These are phyloP conservation scores for Endocladia muricata DNA, from an alignment of 31 red algal genomes.

Conservation along the genomic window DNA sequence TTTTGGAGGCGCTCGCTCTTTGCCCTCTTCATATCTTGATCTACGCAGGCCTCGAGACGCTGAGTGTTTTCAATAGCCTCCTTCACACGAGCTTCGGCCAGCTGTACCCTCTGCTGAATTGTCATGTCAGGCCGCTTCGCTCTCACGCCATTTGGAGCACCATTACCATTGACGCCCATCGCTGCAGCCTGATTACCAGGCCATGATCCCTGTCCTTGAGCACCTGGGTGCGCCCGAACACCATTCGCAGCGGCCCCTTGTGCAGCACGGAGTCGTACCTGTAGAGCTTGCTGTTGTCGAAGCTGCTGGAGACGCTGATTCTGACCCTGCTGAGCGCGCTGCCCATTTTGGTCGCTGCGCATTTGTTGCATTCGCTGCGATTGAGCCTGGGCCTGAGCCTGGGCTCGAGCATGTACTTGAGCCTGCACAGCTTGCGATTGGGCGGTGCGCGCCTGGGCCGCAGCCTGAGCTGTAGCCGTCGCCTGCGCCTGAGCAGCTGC, in stretches of 20 bases:
- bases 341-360: not conserved
- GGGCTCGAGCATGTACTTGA: slow-evolving; percentile 5
- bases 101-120: slow-evolving; percentile 1
- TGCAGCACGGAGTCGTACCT: not conserved
- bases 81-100: not conserved
- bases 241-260: not conserved
- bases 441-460: not conserved
- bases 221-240: not conserved
- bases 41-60: not conserved
- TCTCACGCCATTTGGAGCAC: not conserved
- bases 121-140: not conserved
- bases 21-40: slow-evolving; percentile 28
- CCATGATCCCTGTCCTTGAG: not conserved
- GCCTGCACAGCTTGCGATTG: slow-evolving; percentile 6
- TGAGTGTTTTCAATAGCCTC: slow-evolving; percentile 14
- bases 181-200: not conserved
- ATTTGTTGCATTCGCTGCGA: not conserved
- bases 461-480: slow-evolving; percentile 1
- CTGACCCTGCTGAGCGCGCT: slow-evolving; percentile 5
- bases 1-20: slow-evolving; percentile 69
- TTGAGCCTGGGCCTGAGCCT: slow-evolving; percentile 8
- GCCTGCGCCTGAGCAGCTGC: slow-evolving; percentile 23
- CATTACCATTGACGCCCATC: not conserved
- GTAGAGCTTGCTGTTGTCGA: not conserved
- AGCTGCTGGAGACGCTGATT: not conserved